Evolutionary conservation across 2,329 filamentous ascomycete genomes (phyloP).

Genomic region (Neospermospora avenae): DNA sequence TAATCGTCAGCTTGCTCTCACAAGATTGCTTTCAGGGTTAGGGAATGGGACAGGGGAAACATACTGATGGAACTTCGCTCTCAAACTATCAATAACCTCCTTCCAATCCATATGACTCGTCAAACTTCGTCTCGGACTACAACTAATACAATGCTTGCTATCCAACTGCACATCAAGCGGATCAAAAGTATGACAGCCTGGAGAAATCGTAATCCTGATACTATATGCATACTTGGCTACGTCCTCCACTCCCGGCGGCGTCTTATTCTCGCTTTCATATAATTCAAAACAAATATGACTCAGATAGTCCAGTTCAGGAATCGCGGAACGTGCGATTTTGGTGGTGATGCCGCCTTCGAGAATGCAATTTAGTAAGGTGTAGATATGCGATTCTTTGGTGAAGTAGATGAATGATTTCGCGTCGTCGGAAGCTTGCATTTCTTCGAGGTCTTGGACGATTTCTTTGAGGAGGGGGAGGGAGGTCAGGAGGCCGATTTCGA

Average conservation of each 20-base stretch:
- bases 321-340: constrained; percentile 92
- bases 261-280: constrained; percentile 81
- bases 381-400: constrained; percentile 98
- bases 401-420: constrained; percentile 99
- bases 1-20: constrained; percentile 10
- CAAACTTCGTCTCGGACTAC: constrained; percentile 82
- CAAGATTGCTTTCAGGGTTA: no score
- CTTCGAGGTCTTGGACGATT: constrained; percentile 94
- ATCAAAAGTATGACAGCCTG: constrained; percentile 94
- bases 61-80: constrained; percentile 92
- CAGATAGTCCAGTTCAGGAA: constrained; percentile 95
- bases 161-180: constrained; percentile 95
- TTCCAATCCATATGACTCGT: constrained; percentile 95
- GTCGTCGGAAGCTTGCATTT: constrained; percentile 91
- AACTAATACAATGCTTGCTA: constrained; percentile 93
- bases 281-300: constrained; percentile 98
- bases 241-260: constrained; percentile 30
- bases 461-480: constrained; percentile 88
- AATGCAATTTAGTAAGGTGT: constrained; percentile 96
- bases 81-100: constrained; percentile 89
- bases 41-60: constrained; percentile 43
- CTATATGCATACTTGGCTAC: constrained; percentile 72
- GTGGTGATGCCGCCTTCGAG: constrained; percentile 95
- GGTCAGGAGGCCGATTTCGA: constrained; percentile 95
- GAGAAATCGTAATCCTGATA: constrained; percentile 93